Evolutionary conservation across 306 rosid genomes (phyloP).

Genomic region (Cajanus cajan): DNA sequence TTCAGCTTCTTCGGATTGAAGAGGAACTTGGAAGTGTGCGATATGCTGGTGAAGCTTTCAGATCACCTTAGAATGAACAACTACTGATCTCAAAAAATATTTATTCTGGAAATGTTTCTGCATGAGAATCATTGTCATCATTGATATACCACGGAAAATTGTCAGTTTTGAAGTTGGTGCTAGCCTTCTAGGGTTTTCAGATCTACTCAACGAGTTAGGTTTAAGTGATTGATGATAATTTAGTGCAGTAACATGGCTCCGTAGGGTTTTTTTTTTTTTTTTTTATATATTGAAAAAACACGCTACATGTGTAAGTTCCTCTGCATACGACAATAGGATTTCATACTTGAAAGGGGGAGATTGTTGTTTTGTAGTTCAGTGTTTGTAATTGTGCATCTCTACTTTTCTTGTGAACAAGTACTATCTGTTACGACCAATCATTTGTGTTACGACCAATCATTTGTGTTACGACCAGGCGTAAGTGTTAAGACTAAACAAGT

Average conservation of each 20-base stretch:
- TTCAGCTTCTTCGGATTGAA: constrained; percentile 97
- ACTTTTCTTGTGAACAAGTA: background rate
- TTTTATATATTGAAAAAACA: background rate
- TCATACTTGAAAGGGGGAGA: background rate
- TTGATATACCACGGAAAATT: constrained; percentile 18
- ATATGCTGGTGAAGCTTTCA: constrained; percentile 94
- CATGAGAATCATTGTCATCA: constrained; percentile 3
- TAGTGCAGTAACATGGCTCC: constrained; percentile 16
- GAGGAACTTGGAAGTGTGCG: constrained; percentile 90
- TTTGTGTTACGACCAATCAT: background rate
- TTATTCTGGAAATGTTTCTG: background rate
- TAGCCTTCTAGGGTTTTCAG: constrained; percentile 7
- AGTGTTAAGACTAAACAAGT: background rate
- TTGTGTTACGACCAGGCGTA: background rate
- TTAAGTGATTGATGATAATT: background rate
- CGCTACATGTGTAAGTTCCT: background rate
- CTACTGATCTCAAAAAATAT: background rate
- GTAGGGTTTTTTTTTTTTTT: background rate
- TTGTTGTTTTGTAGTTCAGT: background rate
- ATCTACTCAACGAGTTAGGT: constrained; percentile 1
- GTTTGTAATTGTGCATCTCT: background rate
- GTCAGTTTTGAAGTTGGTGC: constrained; percentile 30
- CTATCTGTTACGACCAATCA: background rate
- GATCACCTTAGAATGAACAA: constrained; percentile 58
- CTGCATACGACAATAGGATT: background rate